Percentiles rank a stretch among this genome's conserved stretches.
Evolutionary conservation across 2,329 filamentous ascomycete species (phyloP).

Genomic region (Pseudocercospora macadamiae): DNA sequence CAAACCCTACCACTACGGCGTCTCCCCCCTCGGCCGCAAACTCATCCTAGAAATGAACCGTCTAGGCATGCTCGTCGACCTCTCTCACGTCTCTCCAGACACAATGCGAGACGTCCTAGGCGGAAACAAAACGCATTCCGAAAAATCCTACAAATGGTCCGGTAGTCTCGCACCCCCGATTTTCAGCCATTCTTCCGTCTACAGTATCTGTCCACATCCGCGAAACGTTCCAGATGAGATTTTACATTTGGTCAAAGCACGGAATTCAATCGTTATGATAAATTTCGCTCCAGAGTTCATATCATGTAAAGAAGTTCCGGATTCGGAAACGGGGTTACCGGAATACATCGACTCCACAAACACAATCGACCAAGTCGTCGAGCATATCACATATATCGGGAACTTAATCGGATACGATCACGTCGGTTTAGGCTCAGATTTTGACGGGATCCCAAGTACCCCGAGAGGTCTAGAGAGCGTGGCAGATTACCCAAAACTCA

Average conservation of each 20-base stretch:
- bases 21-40: constrained; percentile 69
- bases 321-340: constrained; percentile 60
- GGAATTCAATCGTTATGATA: constrained; percentile 81
- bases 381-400: constrained; percentile 82
- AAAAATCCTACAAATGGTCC: constrained; percentile 58
- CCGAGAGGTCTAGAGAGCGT: constrained; percentile 83
- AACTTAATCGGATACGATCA: constrained; percentile 81
- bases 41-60: constrained; percentile 90
- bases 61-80: constrained; percentile 89
- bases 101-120: constrained; percentile 85
- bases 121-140: constrained; percentile 34
- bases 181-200: constrained; percentile 84
- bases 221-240: constrained; percentile 89
- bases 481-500: constrained; percentile 75
- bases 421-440: constrained; percentile 87
- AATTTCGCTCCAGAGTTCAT: constrained; percentile 86
- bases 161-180: constrained; percentile 82
- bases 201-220: constrained; percentile 80
- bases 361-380: constrained; percentile 75
- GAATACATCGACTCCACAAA: constrained; percentile 68
- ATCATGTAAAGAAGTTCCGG: constrained; percentile 65
- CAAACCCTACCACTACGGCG: constrained; percentile 68
- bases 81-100: constrained; percentile 75
- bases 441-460: constrained; percentile 72
- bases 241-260: constrained; percentile 72